Conservation (phyloP, 2,329 filamentous ascomycete species). For the Intubia oerlemansii region DNA sequence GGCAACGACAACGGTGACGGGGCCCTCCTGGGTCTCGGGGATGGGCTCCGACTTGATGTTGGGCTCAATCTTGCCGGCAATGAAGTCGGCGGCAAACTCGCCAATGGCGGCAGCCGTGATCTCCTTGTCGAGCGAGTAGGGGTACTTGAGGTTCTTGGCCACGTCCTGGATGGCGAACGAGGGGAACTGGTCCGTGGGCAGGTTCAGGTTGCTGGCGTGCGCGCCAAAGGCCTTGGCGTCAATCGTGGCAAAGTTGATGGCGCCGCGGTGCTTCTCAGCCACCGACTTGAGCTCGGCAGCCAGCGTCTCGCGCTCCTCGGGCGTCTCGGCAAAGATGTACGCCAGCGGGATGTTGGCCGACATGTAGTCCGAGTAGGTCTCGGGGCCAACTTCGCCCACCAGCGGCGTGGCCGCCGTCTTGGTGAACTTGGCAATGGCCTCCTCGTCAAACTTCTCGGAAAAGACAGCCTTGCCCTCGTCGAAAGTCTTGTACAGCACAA, state of each 20-base stretch:
- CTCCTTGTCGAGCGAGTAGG: constrained; percentile 67
- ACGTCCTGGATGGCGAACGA: constrained; percentile 95
- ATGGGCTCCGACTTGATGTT: constrained; percentile 98
- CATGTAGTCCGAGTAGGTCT: constrained; percentile 95
- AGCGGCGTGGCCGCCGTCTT: constrained; percentile 73
- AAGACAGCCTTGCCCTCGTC: constrained; percentile 88
- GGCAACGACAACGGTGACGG: constrained; percentile 75
- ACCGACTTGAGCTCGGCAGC: constrained; percentile 61
- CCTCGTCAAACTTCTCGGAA: constrained; percentile 59
- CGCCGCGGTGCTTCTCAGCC: constrained; percentile 80
- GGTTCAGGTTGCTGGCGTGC: constrained; percentile 91
- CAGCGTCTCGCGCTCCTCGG: constrained; percentile 70
- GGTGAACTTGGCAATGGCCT: constrained; percentile 63
- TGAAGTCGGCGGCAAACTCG: constrained; percentile 70
- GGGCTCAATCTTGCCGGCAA: constrained; percentile 72
- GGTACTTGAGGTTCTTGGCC: constrained; percentile 91
- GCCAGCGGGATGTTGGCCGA: constrained; percentile 75
- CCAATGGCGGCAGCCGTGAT: constrained; percentile 51
- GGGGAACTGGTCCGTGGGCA: constrained; percentile 86
- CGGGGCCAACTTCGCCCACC: constrained; percentile 87
- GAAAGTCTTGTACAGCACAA: constrained; percentile 94
- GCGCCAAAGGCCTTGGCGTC: constrained; percentile 87
- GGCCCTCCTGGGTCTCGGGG: constrained; percentile 78
- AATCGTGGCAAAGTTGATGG: constrained; percentile 94
- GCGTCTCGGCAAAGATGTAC: constrained; percentile 90